phyloP scores from a whole-genome alignment of 106 monocot genomes.

The Dioscorea alata region DNA sequence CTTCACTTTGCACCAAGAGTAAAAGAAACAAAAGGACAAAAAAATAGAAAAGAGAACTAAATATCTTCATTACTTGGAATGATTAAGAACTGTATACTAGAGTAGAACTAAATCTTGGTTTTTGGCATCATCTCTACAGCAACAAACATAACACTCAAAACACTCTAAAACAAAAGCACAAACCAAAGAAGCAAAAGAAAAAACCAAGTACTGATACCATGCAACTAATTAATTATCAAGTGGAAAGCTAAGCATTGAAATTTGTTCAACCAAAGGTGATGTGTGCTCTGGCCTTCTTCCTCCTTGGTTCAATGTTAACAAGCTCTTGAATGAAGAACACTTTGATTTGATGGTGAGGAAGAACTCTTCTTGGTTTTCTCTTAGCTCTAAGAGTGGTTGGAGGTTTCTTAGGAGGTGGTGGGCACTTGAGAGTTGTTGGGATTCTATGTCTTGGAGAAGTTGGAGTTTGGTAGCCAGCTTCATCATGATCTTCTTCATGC shows the following conservation, averaged over 20 bases:
- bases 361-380: neutral
- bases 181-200: neutral
- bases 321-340: neutral
- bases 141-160: neutral
- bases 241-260: neutral
- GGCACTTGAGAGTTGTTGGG: slow-evolving; percentile 4
- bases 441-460: slow-evolving; percentile 21
- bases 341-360: neutral
- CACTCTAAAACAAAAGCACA: neutral
- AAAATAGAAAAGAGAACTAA: too few species aligned
- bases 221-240: neutral
- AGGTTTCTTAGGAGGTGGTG: slow-evolving; percentile 17
- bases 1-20: too few species aligned
- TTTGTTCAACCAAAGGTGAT: neutral
- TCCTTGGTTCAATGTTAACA: neutral
- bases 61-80: too few species aligned
- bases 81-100: too few species aligned
- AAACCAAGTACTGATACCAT: neutral
- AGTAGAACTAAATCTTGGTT: neutral
- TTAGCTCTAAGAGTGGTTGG: too few species aligned
- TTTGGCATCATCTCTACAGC: neutral
- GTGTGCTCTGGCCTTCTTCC: slow-evolving; percentile 4
- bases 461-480: slow-evolving; percentile 23
- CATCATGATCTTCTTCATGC: neutral
- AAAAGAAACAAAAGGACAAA: too few species aligned